Evolutionary conservation across 2,329 filamentous ascomycete species (phyloP).

Genomic region (Hypomyces perniciosus): DNA sequence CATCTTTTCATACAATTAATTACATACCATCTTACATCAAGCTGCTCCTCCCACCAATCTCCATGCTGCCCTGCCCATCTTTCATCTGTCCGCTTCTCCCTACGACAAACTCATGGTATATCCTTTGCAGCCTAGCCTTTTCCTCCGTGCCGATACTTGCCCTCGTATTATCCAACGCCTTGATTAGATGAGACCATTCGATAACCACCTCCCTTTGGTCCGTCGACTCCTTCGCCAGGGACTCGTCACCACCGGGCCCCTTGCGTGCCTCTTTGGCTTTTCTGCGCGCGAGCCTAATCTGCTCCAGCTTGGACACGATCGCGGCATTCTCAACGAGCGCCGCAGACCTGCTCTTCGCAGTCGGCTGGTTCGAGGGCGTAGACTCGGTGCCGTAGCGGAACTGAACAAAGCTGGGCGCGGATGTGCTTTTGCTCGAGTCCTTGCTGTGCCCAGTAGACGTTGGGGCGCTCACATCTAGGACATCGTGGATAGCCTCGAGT

Average conservation of each 20-base stretch:
- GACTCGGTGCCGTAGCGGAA: slow-evolving; percentile 71
- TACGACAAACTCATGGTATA: slow-evolving; percentile 90
- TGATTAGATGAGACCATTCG: slow-evolving; percentile 74
- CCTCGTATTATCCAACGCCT: slow-evolving; percentile 69
- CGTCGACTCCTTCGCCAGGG: slow-evolving; percentile 23
- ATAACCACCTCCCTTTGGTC: slow-evolving; percentile 69
- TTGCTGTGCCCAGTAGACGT: slow-evolving; percentile 32
- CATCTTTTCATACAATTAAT: too few relatives aligned
- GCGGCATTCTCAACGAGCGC: slow-evolving; percentile 69
- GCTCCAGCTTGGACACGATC: slow-evolving; percentile 74
- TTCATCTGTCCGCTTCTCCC: slow-evolving; percentile 93
- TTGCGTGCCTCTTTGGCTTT: slow-evolving; percentile 30
- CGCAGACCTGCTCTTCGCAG: slow-evolving; percentile 45
- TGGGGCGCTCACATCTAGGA: slow-evolving; percentile 56
- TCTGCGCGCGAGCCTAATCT: slow-evolving; percentile 66
- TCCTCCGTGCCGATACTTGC: slow-evolving; percentile 80
- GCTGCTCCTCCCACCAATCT: slow-evolving; percentile 87
- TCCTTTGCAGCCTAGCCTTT: slow-evolving; percentile 63
- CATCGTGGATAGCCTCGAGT: slow-evolving; percentile 92
- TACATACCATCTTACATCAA: slow-evolving; percentile 61
- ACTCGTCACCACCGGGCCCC: slow-evolving; percentile 20
- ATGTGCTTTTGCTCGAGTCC: slow-evolving; percentile 28
- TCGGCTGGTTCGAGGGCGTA: slow-evolving; percentile 33
- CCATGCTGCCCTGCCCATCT: slow-evolving; percentile 83
- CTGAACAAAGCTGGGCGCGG: slow-evolving; percentile 61